Evolutionary conservation across 2,329 filamentous ascomycete species (phyloP), one percentile per base, ranked within the genome.

Genomic region (Remersonia thermophila): DNA sequence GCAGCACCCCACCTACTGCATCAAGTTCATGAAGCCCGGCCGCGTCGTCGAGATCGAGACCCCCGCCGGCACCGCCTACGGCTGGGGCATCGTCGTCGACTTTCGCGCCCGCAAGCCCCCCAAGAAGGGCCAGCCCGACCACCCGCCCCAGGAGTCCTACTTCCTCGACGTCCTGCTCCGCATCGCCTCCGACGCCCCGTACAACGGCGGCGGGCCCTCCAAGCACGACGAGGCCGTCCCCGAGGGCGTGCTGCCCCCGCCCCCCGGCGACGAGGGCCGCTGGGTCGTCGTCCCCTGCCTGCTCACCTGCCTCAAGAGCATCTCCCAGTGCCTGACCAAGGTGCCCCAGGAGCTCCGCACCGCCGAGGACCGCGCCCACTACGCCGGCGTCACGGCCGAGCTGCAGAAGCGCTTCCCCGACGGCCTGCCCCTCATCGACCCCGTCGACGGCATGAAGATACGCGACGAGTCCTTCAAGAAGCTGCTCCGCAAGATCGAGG

Each of bases 361-460:
- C 2, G 58, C 68, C 3, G 69, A 80, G n/a, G 73, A 85, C 41
- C 72, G 73, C 20, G 64, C 73, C 2, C 72, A 80, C 12, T 70
- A 82, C 33, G 74, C 79, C 38, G 82, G 82, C 46, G 71, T 68
- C 1, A 60, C 96, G 18, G 71, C 75, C 29, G 89, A 96, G 57
- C 79, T 93, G 12, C 73, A 83, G 58, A 77, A 77, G 47, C 79
- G 91, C 17, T 96, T 98, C 62, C 86, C 87, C 1, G 91, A 98
- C 53, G 91, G 91, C 3, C 65, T 98, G 38, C 81, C 91, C 3
- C 69, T 87, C 6, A 63, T 98, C 13, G 91, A 98, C 51, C 91
- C 91, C 0, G 80, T 98, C 27, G 87, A 96, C 57, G 87, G 95
- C 53, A 96, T 98, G 91, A 73, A 77, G 18, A 96, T 98, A 51